Conservation (phyloP, 176 grass and related monocot species). For the Oryza meyeriana region DNA sequence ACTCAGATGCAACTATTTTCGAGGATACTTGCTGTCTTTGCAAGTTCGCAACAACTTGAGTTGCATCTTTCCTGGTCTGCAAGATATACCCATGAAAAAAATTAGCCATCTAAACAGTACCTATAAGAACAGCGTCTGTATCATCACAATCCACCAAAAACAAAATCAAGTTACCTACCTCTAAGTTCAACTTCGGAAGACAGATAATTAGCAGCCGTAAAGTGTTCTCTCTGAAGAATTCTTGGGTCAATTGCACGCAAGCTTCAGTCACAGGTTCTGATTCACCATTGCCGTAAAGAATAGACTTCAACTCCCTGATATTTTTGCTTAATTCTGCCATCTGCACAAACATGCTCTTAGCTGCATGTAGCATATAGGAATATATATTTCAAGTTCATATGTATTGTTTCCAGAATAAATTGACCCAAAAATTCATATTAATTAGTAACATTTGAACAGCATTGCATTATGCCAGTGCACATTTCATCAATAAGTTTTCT, state of each 20-base stretch:
- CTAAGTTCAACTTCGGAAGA: slow-evolving; percentile 89
- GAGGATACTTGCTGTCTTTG: slow-evolving; percentile 82
- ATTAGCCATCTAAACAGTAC: neutral
- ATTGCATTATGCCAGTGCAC: neutral
- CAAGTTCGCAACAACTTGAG: slow-evolving; percentile 87
- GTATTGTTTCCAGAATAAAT: neutral
- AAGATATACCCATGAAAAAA: slow-evolving; percentile 29
- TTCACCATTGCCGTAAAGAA: slow-evolving; percentile 90
- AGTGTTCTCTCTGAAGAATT: slow-evolving; percentile 94
- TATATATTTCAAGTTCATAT: neutral
- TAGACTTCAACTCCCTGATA: slow-evolving; percentile 92
- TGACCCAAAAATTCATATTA: neutral
- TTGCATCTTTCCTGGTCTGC: slow-evolving; percentile 83
- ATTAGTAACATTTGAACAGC: neutral
- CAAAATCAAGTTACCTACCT: slow-evolving; percentile 54
- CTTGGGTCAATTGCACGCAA: slow-evolving; percentile 86
- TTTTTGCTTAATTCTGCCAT: slow-evolving; percentile 90
- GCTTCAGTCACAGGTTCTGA: slow-evolving; percentile 85
- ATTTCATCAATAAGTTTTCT: neutral
- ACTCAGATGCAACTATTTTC: slow-evolving; percentile 70
- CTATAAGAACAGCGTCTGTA: neutral
- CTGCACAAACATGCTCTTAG: slow-evolving; percentile 45
- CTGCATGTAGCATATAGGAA: neutral
- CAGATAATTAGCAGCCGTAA: slow-evolving; percentile 82
- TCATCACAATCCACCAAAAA: neutral